A percentile compares a stretch with the other conserved stretches of the same genome.
These are phyloP conservation scores for Cryomyces minteri DNA, from an alignment of 495 filamentous ascomycete genomes.

Conservation along the genomic window DNA sequence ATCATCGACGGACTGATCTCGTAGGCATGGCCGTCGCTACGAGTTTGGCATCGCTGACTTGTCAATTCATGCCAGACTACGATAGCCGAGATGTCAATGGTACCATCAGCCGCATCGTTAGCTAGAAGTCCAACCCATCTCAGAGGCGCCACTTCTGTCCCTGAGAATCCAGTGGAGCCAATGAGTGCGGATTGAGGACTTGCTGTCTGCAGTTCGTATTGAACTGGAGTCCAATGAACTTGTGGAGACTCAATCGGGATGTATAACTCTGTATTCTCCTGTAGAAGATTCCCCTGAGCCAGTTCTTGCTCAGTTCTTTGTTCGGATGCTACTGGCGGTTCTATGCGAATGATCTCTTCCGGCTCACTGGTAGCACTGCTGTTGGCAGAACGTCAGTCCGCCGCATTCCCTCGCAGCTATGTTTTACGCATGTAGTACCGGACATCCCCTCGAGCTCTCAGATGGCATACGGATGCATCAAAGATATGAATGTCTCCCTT, in stretches of 20 bases:
- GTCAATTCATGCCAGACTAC: too few relatives aligned
- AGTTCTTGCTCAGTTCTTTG: not conserved
- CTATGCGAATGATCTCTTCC: not conserved
- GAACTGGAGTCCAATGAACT: not conserved
- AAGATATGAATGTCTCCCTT: too few relatives aligned
- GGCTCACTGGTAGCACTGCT: not conserved
- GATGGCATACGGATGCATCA: too few relatives aligned
- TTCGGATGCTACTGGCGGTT: not conserved
- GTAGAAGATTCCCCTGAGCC: not conserved
- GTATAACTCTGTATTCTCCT: not conserved
- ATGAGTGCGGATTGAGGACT: conserved; percentile 7
- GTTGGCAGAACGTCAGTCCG: not conserved
- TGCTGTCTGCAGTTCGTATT: not conserved
- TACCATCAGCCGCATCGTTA: conserved; percentile 2
- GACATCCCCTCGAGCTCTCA: too few relatives aligned
- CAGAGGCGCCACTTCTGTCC: conserved; percentile 6
- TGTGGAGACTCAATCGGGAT: not conserved
- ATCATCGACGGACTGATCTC: too few relatives aligned
- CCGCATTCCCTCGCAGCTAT: too few relatives aligned
- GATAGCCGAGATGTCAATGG: not conserved
- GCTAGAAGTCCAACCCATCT: conserved; percentile 9
- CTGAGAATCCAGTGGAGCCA: conserved; percentile 3
- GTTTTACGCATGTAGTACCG: too few relatives aligned
- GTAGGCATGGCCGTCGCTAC: too few relatives aligned
- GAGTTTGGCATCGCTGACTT: too few relatives aligned